A percentile compares a stretch with the other conserved stretches of the same genome.
phyloP scores from a whole-genome alignment of 257 asterid species.

The Rauvolfia tetraphylla region DNA sequence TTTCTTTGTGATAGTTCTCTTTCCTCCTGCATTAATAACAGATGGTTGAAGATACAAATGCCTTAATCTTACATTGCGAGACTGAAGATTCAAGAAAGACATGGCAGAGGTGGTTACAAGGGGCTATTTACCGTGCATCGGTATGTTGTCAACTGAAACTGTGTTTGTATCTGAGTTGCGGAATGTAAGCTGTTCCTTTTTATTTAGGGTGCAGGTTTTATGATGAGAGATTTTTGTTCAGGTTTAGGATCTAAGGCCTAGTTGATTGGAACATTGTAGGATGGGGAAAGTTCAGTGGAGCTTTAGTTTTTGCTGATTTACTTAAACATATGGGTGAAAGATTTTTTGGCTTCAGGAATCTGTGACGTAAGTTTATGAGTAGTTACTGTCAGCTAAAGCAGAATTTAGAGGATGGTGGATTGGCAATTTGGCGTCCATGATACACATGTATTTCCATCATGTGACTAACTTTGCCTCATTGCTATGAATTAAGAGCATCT shows the following conservation, averaged over 20 bases:
- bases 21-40: constrained; percentile 25
- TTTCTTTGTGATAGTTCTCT: neutral
- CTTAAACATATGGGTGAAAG: neutral
- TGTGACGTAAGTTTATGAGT: neutral
- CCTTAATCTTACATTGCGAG: constrained; percentile 69
- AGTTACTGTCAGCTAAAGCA: neutral
- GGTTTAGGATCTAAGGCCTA: neutral
- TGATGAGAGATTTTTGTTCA: neutral
- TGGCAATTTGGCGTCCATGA: neutral
- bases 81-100: constrained; percentile 64
- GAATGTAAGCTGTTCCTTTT: neutral
- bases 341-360: neutral
- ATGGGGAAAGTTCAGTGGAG: neutral
- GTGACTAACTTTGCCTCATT: neutral
- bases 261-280: neutral
- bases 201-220: neutral
- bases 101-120: constrained; percentile 86
- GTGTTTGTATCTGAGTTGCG: constrained; percentile 2
- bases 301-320: neutral
- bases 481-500: neutral
- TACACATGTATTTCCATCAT: neutral
- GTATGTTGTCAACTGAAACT: constrained; percentile 33
- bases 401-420: neutral
- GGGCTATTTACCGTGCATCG: constrained; percentile 90
- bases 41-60: constrained; percentile 82